Percentiles rank a stretch among this genome's conserved stretches.
Evolutionary conservation across 1,139 yeast genomes (phyloP).

Genomic region (Candida albicans): DNA sequence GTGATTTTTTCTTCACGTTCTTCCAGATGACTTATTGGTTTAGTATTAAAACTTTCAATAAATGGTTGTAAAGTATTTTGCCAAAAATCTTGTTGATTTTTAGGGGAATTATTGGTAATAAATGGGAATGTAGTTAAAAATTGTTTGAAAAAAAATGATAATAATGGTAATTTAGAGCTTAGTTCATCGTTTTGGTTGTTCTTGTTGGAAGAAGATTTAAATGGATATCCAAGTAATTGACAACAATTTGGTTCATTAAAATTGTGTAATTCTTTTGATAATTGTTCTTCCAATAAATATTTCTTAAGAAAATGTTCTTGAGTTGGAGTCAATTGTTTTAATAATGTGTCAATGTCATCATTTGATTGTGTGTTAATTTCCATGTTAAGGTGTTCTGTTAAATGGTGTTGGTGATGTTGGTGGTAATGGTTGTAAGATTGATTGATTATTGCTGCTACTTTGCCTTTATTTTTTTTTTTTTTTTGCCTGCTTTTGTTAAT

Average conservation of each 20-base stretch:
- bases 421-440: too few species aligned
- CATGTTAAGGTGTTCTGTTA: too few species aligned
- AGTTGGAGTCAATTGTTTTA: constrained; percentile 24
- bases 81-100: constrained; percentile 68
- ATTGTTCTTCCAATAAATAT: constrained; percentile 63
- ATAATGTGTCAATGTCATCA: not conserved
- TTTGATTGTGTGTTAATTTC: too few species aligned
- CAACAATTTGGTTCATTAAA: constrained; percentile 62
- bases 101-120: constrained; percentile 45
- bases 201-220: constrained; percentile 23
- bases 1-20: constrained; percentile 73
- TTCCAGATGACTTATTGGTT: constrained; percentile 64
- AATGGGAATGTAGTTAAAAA: constrained; percentile 76
- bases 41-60: constrained; percentile 70
- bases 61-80: constrained; percentile 74
- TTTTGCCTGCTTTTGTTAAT: too few species aligned
- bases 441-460: too few species aligned
- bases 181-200: constrained; percentile 11
- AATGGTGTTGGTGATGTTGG: too few species aligned
- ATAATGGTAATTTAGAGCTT: constrained; percentile 55
- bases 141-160: constrained; percentile 61
- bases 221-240: constrained; percentile 73
- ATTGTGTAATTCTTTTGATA: constrained; percentile 59
- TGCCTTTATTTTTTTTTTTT: too few species aligned
- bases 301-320: constrained; percentile 87